Percentiles rank a stretch among this genome's conserved stretches.
These are phyloP conservation scores for Arthrinium puccinioides DNA, from an alignment of 2,329 filamentous ascomycete species.

Conservation along the genomic window DNA sequence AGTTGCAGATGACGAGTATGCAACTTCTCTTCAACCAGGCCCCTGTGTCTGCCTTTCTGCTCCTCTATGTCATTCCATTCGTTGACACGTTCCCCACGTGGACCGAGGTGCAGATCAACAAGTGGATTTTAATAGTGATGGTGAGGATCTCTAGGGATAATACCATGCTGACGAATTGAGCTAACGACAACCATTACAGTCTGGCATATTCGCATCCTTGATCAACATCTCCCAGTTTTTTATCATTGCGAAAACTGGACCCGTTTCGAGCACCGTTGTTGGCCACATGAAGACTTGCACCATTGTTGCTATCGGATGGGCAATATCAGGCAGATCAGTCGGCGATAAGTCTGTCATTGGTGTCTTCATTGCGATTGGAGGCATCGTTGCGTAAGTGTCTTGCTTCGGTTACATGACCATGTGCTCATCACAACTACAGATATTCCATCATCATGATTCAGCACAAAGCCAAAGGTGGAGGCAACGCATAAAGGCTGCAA, in stretches of 20 bases:
- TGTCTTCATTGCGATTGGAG: constrained; percentile 47
- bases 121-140: constrained; percentile 53
- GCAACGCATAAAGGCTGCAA: neutral
- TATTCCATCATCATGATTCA: constrained; percentile 9
- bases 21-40: constrained; percentile 64
- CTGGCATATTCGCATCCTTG: constrained; percentile 53
- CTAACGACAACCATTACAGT: constrained; percentile 33
- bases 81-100: constrained; percentile 55
- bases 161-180: neutral
- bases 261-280: constrained; percentile 59
- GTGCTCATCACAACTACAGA: neutral
- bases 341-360: constrained; percentile 48
- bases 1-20: constrained; percentile 59
- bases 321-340: constrained; percentile 45
- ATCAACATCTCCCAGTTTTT: constrained; percentile 61
- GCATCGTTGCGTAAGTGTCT: constrained; percentile 47
- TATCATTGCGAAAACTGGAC: constrained; percentile 53
- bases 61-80: constrained; percentile 61
- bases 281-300: constrained; percentile 60
- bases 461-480: constrained; percentile 1
- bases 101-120: constrained; percentile 38
- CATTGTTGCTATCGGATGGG: constrained; percentile 59
- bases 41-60: constrained; percentile 52
- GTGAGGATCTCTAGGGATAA: constrained; percentile 27
- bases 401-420: too few species aligned